A percentile compares a stretch with the other conserved stretches of the same genome.
phyloP scores from a whole-genome alignment of 441 rosid genomes.

The Populus trichocarpa region DNA sequence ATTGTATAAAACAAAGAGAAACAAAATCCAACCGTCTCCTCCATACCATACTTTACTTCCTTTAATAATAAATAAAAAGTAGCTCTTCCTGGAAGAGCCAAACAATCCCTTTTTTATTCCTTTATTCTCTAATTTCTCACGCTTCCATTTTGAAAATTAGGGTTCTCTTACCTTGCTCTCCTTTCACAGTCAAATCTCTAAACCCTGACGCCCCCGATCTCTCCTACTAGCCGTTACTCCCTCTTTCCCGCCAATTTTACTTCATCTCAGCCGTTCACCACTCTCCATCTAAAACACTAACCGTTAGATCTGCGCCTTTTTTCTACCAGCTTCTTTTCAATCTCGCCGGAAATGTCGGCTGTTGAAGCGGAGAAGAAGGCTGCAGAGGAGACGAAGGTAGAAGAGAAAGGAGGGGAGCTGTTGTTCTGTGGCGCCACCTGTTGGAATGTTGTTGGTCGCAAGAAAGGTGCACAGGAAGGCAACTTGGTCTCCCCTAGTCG shows the following conservation, averaged over 20 bases:
- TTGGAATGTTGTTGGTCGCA: constrained; percentile 74
- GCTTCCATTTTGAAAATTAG: constrained; percentile 31
- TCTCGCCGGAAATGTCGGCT: constrained; percentile 45
- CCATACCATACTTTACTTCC: constrained; percentile 9
- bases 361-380: constrained; percentile 48
- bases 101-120: constrained; percentile 22
- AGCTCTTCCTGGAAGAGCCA: constrained; percentile 34
- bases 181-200: constrained; percentile 13
- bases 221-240: constrained; percentile 46
- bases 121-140: not conserved
- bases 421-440: constrained; percentile 86
- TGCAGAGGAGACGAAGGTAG: constrained; percentile 50
- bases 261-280: constrained; percentile 20
- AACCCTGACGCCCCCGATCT: constrained; percentile 25
- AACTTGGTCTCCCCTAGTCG: constrained; percentile 91
- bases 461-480: constrained; percentile 58
- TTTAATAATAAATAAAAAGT: constrained; percentile 14
- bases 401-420: constrained; percentile 80
- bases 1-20: not conserved
- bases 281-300: constrained; percentile 33
- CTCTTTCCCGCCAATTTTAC: constrained; percentile 70
- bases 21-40: constrained; percentile 8
- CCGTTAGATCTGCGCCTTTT: constrained; percentile 45
- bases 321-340: not conserved
- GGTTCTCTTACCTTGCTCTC: constrained; percentile 33